Evolutionary conservation across 2,329 filamentous ascomycete genomes (phyloP).

Genomic region (Paramyrothecium sp.): DNA sequence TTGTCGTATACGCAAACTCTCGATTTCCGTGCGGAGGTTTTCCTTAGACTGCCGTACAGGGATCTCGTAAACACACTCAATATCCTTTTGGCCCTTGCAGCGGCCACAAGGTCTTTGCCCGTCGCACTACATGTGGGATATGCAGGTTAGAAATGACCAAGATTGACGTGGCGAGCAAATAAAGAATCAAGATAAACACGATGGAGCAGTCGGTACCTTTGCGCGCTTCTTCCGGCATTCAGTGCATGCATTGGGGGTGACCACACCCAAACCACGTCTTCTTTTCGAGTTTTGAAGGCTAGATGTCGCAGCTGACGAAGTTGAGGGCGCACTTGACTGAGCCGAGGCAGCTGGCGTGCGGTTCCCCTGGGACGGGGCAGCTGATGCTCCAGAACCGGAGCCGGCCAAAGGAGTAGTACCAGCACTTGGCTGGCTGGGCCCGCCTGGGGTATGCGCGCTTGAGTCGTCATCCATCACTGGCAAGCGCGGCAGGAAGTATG

Average conservation of each 20-base stretch:
- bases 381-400: constrained; percentile 11
- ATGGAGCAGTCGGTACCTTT: constrained; percentile 42
- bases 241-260: constrained; percentile 60
- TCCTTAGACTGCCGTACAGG: constrained; percentile 65
- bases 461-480: constrained; percentile 29
- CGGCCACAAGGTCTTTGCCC: constrained; percentile 55
- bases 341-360: constrained; percentile 23
- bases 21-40: constrained; percentile 58
- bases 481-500: constrained; percentile 2
- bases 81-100: constrained; percentile 52
- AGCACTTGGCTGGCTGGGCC: constrained; percentile 26
- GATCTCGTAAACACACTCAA: constrained; percentile 60
- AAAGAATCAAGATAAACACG: not conserved
- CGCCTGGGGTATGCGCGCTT: constrained; percentile 24
- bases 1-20: constrained; percentile 52
- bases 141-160: not conserved
- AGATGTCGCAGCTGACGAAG: constrained; percentile 15
- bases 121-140: constrained; percentile 47
- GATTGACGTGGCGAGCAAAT: too few species aligned
- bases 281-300: constrained; percentile 44
- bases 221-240: constrained; percentile 62
- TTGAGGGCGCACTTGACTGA: constrained; percentile 23
- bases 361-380: constrained; percentile 23
- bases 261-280: constrained; percentile 52
- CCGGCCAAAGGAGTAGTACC: constrained; percentile 31